Percentiles rank a stretch among this genome's conserved stretches.
Conservation (phyloP, 768 basidiomycete genomes). For the Termitomyces sp. region DNA sequence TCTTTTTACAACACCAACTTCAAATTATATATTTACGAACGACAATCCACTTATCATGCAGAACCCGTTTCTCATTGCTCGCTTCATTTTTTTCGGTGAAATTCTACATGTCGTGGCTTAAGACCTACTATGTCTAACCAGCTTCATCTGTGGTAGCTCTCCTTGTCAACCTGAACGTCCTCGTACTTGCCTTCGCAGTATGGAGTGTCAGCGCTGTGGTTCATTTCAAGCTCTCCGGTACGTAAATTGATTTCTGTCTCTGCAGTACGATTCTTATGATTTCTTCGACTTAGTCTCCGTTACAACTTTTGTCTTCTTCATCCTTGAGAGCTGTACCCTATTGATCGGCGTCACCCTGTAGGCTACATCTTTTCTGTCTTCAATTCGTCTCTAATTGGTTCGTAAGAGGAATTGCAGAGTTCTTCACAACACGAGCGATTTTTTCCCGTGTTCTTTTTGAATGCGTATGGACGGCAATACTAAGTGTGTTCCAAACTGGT, state of each 20-base stretch:
- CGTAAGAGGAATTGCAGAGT: slow-evolving; percentile 31
- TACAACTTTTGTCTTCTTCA: slow-evolving; percentile 38
- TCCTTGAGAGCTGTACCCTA: slow-evolving; percentile 39
- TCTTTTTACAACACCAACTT: slow-evolving; percentile 4
- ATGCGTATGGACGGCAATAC: slow-evolving; percentile 48
- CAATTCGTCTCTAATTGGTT: background rate
- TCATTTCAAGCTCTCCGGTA: slow-evolving; percentile 32
- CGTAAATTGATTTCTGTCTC: background rate
- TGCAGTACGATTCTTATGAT: background rate
- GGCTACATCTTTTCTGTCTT: slow-evolving; percentile 11
- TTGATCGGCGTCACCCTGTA: slow-evolving; percentile 32
- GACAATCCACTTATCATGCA: slow-evolving; percentile 24
- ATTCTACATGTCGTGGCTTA: slow-evolving; percentile 13
- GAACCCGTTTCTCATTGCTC: slow-evolving; percentile 52
- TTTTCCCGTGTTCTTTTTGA: slow-evolving; percentile 46
- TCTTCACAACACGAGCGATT: slow-evolving; percentile 28
- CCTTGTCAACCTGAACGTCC: slow-evolving; percentile 44
- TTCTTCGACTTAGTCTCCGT: slow-evolving; percentile 31
- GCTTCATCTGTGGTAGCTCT: slow-evolving; percentile 28
- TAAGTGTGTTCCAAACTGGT: slow-evolving; percentile 51
- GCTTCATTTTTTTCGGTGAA: slow-evolving; percentile 54
- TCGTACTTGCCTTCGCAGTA: slow-evolving; percentile 49
- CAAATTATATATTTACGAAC: background rate
- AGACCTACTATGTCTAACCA: background rate
- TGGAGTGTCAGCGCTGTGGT: slow-evolving; percentile 48